These are phyloP conservation scores for Metschnikowia colocasiae DNA, from an alignment of 805 yeast species.

Conservation along the genomic window DNA sequence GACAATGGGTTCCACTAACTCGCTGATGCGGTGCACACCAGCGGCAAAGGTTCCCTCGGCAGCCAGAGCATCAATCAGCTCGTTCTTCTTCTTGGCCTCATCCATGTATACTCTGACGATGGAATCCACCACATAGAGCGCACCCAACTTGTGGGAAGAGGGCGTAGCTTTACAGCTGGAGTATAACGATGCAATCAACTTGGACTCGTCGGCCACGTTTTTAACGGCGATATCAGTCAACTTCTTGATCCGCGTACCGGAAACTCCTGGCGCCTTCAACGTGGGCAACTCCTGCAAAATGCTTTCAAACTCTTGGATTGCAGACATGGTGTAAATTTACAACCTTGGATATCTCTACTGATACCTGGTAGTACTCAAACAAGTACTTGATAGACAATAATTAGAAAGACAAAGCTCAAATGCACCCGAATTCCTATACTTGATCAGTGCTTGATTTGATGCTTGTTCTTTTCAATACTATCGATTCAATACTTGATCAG, in stretches of 20 bases:
- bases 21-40: constrained; percentile 63
- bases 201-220: constrained; percentile 57
- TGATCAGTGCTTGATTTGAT: not conserved
- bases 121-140: constrained; percentile 88
- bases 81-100: constrained; percentile 57
- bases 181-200: constrained; percentile 54
- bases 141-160: constrained; percentile 81
- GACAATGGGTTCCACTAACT: constrained; percentile 58
- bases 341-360: constrained; percentile 5
- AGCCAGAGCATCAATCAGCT: constrained; percentile 46
- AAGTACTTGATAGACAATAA: not conserved
- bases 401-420: not conserved
- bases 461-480: not conserved
- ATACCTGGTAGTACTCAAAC: not conserved
- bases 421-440: not conserved
- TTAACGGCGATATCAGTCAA: constrained; percentile 74
- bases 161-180: constrained; percentile 71
- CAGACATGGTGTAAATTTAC: constrained; percentile 29
- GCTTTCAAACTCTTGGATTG: constrained; percentile 44
- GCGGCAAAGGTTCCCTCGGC: constrained; percentile 71
- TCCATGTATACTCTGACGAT: constrained; percentile 82
- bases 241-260: constrained; percentile 90
- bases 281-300: constrained; percentile 49
- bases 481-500: not conserved
- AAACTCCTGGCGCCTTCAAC: constrained; percentile 84